phyloP scores from a whole-genome alignment of 441 rosid species.

The Populus hybrid region DNA sequence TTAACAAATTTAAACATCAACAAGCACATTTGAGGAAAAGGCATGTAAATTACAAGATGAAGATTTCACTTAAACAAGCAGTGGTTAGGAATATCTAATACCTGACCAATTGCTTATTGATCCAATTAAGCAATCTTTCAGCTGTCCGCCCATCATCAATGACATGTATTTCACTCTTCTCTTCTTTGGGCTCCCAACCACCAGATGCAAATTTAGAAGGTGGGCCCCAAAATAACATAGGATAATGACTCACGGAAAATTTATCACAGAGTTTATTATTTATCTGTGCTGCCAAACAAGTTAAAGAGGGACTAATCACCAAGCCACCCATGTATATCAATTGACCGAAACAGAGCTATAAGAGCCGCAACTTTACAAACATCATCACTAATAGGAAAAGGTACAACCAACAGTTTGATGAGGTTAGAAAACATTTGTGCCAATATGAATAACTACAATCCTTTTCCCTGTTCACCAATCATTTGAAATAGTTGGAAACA shows the following conservation, averaged over 20 bases:
- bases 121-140: slow-evolving; percentile 79
- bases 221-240: too few relatives aligned
- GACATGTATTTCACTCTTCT: slow-evolving; percentile 45
- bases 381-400: background rate
- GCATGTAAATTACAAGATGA: background rate
- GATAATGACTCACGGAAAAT: too few relatives aligned
- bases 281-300: slow-evolving; percentile 81
- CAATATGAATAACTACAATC: background rate
- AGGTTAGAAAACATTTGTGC: background rate
- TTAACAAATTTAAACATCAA: slow-evolving; percentile 3
- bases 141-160: slow-evolving; percentile 80
- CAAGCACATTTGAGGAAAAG: background rate
- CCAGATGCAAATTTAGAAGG: too few relatives aligned
- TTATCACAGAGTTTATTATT: too few relatives aligned
- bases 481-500: background rate
- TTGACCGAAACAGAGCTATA: background rate
- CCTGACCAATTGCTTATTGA: slow-evolving; percentile 84
- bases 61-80: slow-evolving; percentile 16
- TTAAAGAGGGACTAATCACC: slow-evolving; percentile 26
- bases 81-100: slow-evolving; percentile 31
- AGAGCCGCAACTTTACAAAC: background rate
- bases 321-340: slow-evolving; percentile 2
- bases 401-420: background rate
- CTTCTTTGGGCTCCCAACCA: slow-evolving; percentile 55
- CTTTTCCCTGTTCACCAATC: background rate